Evolutionary conservation across 2,329 filamentous ascomycete genomes (phyloP).

Genomic region (Cercospora citrullina): DNA sequence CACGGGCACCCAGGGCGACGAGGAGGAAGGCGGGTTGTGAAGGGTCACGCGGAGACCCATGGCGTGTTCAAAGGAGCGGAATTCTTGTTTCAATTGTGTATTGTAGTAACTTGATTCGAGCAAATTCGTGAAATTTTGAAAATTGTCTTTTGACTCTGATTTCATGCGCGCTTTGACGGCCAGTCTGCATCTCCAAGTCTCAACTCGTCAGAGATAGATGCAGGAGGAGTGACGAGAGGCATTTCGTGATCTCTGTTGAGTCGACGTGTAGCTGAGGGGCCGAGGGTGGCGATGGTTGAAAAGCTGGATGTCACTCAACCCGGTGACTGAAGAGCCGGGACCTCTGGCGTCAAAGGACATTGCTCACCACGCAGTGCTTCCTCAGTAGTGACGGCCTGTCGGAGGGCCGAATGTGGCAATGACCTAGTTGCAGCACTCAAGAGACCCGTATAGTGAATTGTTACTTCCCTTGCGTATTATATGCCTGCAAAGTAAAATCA

Average conservation of each 20-base stretch:
- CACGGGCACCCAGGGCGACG: not conserved
- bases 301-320: not conserved
- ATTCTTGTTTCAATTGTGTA: no score
- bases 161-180: no score
- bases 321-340: not conserved
- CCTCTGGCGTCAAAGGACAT: not conserved
- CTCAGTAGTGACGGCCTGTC: not conserved
- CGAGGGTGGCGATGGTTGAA: not conserved
- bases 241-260: not conserved
- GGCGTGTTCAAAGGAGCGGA: no score
- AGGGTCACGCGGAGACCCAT: fast-evolving
- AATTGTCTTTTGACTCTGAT: no score
- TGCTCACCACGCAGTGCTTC: not conserved
- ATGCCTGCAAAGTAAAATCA: not conserved
- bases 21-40: not conserved
- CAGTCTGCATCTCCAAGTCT: no score
- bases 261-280: not conserved
- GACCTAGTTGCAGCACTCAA: not conserved
- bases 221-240: no score
- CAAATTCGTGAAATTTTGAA: no score
- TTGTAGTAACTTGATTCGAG: no score
- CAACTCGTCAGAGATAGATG: no score
- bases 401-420: not conserved
- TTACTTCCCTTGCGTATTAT: not conserved
- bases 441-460: not conserved